Percentiles rank a stretch among this genome's conserved stretches.
These are phyloP conservation scores for Kwoniella botswanensis DNA, from an alignment of 768 basidiomycete species.

Conservation along the genomic window DNA sequence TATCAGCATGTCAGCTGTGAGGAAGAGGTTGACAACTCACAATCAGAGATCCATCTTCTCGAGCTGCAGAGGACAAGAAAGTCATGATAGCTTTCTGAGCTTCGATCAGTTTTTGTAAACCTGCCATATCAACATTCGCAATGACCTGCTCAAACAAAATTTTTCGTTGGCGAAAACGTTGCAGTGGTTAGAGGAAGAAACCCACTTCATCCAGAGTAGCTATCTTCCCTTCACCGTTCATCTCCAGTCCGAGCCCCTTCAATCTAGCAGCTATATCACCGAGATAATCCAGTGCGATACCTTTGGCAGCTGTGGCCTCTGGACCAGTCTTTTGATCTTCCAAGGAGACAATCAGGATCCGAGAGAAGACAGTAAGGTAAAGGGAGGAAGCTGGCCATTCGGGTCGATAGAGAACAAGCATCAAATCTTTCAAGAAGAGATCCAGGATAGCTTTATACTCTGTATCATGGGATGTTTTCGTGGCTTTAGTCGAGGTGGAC, in stretches of 20 bases:
- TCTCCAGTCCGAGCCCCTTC: conserved; percentile 55
- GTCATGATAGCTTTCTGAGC: conserved; percentile 30
- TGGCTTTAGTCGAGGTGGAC: conserved; percentile 70
- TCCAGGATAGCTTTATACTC: conserved; percentile 94
- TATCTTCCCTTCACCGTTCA: conserved; percentile 10
- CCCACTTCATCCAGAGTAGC: conserved; percentile 73
- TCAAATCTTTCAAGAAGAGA: conserved; percentile 82
- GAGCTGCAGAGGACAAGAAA: conserved; percentile 27
- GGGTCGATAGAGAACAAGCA: conserved; percentile 88
- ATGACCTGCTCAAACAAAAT: conserved; percentile 27
- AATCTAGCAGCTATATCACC: conserved; percentile 89
- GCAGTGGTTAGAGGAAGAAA: conserved; percentile 60
- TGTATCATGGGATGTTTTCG: conserved; percentile 89
- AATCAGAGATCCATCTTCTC: conserved; percentile 37
- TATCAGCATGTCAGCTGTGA: background rate
- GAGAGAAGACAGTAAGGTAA: conserved; percentile 76
- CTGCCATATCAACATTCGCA: conserved; percentile 25
- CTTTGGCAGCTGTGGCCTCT: conserved; percentile 84
- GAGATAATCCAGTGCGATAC: conserved; percentile 88
- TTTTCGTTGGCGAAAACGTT: conserved; percentile 48
- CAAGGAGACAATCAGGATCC: conserved; percentile 82
- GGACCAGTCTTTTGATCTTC: conserved; percentile 75
- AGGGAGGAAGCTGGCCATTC: conserved; percentile 96
- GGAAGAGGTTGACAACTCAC: conserved; percentile 20
- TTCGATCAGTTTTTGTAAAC: conserved; percentile 9